Conservation (phyloP, 2,329 filamentous ascomycete genomes). For the Calycina herbarum region DNA sequence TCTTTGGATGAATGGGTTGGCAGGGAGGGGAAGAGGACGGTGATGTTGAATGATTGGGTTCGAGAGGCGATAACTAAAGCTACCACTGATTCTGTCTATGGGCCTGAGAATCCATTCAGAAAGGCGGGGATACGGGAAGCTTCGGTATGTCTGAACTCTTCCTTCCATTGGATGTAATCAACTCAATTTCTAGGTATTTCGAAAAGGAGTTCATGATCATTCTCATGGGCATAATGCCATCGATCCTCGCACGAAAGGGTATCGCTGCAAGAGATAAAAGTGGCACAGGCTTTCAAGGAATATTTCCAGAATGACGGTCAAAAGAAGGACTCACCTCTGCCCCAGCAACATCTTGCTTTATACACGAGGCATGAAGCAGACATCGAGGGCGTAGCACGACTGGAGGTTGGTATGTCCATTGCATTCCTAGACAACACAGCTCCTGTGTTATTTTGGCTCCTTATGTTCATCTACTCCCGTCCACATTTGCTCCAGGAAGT, state of each 20-base stretch:
- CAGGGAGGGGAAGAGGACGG: conserved; percentile 24
- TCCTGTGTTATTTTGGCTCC: conserved; percentile 43
- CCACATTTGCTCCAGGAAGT: conserved; percentile 34
- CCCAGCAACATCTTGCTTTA: conserved; percentile 39
- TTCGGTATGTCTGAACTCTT: conserved; percentile 30
- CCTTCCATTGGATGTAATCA: neutral
- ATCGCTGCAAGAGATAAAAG: conserved; percentile 37
- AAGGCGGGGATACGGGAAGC: conserved; percentile 38
- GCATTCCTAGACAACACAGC: conserved; percentile 44
- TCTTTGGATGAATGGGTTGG: conserved; percentile 12
- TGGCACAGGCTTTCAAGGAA: conserved; percentile 39
- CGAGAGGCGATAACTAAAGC: conserved; percentile 32
- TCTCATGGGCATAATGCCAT: conserved; percentile 12
- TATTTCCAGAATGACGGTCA: conserved; percentile 44
- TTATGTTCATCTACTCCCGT: conserved; percentile 41
- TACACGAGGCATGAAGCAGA: conserved; percentile 37
- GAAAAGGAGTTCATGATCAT: neutral
- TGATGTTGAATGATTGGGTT: conserved; percentile 32
- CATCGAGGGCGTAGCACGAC: conserved; percentile 41
- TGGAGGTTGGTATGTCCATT: conserved; percentile 44
- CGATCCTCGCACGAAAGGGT: conserved; percentile 28
- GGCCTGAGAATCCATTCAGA: conserved; percentile 43
- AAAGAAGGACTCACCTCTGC: conserved; percentile 41
- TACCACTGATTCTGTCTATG: conserved; percentile 44
- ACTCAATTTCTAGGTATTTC: neutral